Conservation (phyloP, 345 rosid species). For the Linum usitatissimum region DNA sequence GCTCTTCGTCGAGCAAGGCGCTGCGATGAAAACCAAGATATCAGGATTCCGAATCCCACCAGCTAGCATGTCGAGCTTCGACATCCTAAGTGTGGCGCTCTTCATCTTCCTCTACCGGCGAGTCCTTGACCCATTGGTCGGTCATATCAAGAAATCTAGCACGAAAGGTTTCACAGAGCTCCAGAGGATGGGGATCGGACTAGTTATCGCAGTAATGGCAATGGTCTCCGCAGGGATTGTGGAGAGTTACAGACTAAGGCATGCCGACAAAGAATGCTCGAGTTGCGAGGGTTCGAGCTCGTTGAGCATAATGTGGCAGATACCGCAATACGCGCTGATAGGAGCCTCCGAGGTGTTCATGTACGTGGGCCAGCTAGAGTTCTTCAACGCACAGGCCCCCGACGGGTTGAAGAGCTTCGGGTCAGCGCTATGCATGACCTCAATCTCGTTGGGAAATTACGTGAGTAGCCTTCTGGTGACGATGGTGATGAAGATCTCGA, state of each 20-base stretch:
- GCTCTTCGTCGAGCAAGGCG: constrained; percentile 96
- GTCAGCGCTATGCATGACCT: constrained; percentile 91
- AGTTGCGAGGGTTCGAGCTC: constrained; percentile 89
- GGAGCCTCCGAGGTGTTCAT: constrained; percentile 99
- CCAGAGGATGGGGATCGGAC: constrained; percentile 94
- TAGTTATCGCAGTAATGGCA: constrained; percentile 81
- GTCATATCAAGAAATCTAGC: constrained; percentile 36
- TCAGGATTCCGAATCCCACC: constrained; percentile 73
- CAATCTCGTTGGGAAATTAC: constrained; percentile 94
- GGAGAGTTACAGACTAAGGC: constrained; percentile 64
- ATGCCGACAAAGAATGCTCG: constrained; percentile 52
- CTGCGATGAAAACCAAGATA: constrained; percentile 80
- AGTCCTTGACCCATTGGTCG: constrained; percentile 64
- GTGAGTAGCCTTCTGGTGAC: constrained; percentile 91
- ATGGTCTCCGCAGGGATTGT: constrained; percentile 84
- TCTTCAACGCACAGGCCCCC: constrained; percentile 95
- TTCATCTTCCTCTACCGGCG: constrained; percentile 81
- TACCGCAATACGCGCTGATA: constrained; percentile 77
- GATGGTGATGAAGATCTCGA: constrained; percentile 87
- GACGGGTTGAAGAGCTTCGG: constrained; percentile 93
- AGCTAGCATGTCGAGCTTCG: constrained; percentile 97
- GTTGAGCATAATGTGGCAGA: constrained; percentile 96
- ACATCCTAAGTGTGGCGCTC: constrained; percentile 75
- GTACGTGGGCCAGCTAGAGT: constrained; percentile 94
- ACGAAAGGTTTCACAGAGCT: constrained; percentile 71